Evolutionary conservation across 2,329 filamentous ascomycete genomes (phyloP), one percentile per base, ranked within the genome.

Genomic region (Blastomyces parvus): DNA sequence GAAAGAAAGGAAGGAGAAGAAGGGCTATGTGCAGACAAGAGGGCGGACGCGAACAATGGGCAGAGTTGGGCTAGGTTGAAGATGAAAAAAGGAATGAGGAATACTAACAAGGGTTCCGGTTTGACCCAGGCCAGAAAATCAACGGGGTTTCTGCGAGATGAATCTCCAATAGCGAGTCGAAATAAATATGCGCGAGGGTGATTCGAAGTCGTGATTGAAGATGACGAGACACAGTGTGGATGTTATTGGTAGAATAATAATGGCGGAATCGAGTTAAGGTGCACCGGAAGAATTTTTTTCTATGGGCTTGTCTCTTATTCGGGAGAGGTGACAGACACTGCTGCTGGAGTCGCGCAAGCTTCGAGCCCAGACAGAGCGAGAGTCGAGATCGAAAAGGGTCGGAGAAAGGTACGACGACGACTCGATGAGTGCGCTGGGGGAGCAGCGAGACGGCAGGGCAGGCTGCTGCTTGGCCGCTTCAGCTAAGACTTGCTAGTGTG

Each of bases 61-160:
- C 27, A 55, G 30, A 17, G 30, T 36, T 36, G 19, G 52, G 33
- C 22, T 9, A 57, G 33, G 30, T 57, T 36, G 38, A 57, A 36
- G 33, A 57, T 57, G 55, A 38, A 22, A 30, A 56, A 38, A n/a
- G 11, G 6, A 25, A 57, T n/a, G 22, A 57, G 30, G 14, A 38
- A 14, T 57, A 57, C 55, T 57, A 57, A 57, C 55, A 38, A 57
- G 40, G 53, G 55, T 57, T 40, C 55, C 9, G 42, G 55, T n/a
- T 57, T 40, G 33, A 25, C 55, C 55, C 55, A 57, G 38, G 19
- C 30, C 55, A 40, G 27, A 25, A 57, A 9, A 13, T n/a, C 30
- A 56, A 56, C 30, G 6, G 6, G 30, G 14, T 27, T 38, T 38
- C n/a, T 19, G 13, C n/a, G 55, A 57, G 33, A 36, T 40, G 55